phyloP scores from a whole-genome alignment of 2,329 filamentous ascomycete genomes.

The Stromatinia cepivora region DNA sequence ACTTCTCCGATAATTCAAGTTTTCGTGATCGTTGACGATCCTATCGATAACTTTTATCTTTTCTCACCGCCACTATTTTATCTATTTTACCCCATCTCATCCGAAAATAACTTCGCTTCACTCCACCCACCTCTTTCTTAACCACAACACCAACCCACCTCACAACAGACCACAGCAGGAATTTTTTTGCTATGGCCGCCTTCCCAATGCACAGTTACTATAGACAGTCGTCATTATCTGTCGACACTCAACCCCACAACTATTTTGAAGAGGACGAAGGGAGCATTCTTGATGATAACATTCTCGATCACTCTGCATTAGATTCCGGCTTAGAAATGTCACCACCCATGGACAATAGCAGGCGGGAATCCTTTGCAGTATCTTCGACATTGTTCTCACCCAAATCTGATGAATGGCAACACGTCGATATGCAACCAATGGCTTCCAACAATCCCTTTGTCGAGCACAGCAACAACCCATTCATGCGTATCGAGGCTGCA shows the following conservation, averaged over 20 bases:
- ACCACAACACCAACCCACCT: constrained; percentile 21
- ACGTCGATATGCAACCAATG: constrained; percentile 64
- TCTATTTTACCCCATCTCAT: constrained; percentile 25
- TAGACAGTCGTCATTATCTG: constrained; percentile 38
- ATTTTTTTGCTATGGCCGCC: constrained; percentile 37
- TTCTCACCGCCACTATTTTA: constrained; percentile 28
- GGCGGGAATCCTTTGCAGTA: constrained; percentile 63
- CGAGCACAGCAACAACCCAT: constrained; percentile 61
- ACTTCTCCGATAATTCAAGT: constrained; percentile 32
- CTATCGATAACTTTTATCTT: constrained; percentile 27
- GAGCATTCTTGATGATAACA: constrained; percentile 60
- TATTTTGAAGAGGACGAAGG: constrained; percentile 63
- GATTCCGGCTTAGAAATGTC: constrained; percentile 65
- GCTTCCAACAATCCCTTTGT: constrained; percentile 65
- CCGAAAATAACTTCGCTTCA: constrained; percentile 32
- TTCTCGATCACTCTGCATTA: constrained; percentile 58
- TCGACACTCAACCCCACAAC: constrained; percentile 46
- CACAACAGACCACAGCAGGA: constrained; percentile 25
- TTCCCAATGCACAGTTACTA: constrained; percentile 41
- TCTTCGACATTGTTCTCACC: constrained; percentile 62
- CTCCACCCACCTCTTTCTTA: constrained; percentile 25
- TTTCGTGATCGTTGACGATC: constrained; percentile 26
- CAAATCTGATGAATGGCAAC: constrained; percentile 64
- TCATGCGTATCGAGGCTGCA: constrained; percentile 60
- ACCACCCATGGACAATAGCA: constrained; percentile 61